These are phyloP conservation scores for Phialophora chinensis DNA, from an alignment of 2,329 filamentous ascomycete genomes.

Conservation along the genomic window DNA sequence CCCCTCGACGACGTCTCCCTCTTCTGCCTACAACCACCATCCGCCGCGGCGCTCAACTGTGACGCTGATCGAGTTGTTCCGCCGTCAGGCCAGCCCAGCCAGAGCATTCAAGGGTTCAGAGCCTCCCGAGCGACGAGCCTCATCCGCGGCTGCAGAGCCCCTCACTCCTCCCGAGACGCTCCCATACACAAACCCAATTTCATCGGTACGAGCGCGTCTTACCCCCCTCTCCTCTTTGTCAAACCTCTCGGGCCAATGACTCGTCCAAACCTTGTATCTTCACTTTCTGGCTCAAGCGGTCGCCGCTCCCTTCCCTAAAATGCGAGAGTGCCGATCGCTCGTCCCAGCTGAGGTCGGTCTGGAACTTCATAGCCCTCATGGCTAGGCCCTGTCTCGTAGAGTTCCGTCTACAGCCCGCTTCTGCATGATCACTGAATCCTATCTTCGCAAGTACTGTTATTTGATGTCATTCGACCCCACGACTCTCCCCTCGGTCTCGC, in stretches of 20 bases:
- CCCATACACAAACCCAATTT: not conserved
- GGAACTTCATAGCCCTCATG: conserved; percentile 6
- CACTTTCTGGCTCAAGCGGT: not conserved
- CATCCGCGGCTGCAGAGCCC: conserved; percentile 11
- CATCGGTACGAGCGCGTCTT: conserved; percentile 12
- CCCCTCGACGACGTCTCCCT: not conserved
- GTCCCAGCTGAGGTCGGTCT: conserved; percentile 11
- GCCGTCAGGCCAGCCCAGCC: not conserved
- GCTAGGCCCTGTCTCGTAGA: not conserved
- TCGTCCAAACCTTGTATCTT: conserved; percentile 2
- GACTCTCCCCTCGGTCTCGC: not conserved
- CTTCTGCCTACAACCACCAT: not conserved
- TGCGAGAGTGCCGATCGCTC: not conserved
- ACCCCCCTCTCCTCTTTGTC: conserved; percentile 6
- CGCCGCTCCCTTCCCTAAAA: conserved; percentile 1
- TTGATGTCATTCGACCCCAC: conserved; percentile 1
- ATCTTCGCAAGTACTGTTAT: not conserved
- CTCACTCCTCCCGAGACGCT: not conserved
- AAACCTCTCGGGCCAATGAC: not conserved
- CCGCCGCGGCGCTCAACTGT: not conserved
- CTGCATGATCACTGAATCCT: conserved; percentile 9
- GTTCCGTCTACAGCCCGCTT: not conserved
- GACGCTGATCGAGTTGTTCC: not conserved
- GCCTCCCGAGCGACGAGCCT: conserved; percentile 1
- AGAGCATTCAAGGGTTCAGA: not conserved